Evolutionary conservation across 2,329 filamentous ascomycete genomes (phyloP).

Genomic region (Sporothrix sp.): DNA sequence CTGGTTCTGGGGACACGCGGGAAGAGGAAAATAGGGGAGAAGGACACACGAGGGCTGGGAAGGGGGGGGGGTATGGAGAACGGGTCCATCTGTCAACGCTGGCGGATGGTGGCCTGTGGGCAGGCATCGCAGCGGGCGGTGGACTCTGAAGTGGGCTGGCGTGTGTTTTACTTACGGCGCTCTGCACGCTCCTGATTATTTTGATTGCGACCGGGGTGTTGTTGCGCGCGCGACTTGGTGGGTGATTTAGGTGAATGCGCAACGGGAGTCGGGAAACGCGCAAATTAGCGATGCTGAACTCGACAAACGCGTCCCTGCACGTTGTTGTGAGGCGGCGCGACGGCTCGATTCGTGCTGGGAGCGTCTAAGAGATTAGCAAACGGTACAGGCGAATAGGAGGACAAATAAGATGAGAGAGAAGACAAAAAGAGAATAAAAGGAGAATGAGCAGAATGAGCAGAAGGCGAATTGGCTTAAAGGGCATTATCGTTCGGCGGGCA

Average conservation of each 20-base stretch:
- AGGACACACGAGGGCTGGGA: neutral
- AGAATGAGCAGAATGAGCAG: too few relatives aligned
- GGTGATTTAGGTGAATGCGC: neutral
- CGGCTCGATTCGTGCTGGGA: slow-evolving; percentile 7
- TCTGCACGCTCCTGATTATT: slow-evolving; percentile 13
- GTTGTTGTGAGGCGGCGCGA: slow-evolving; percentile 9
- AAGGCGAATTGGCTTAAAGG: too few relatives aligned
- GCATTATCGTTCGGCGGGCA: too few relatives aligned
- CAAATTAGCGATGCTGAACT: slow-evolving; percentile 31
- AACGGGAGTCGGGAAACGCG: slow-evolving; percentile 3
- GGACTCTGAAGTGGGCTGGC: slow-evolving; percentile 1
- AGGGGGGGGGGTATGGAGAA: neutral
- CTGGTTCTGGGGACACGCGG: neutral
- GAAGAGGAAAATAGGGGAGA: neutral
- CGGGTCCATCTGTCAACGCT: slow-evolving; percentile 12
- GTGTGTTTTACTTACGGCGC: slow-evolving; percentile 22
- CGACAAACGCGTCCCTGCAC: slow-evolving; percentile 23
- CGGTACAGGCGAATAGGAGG: slow-evolving; percentile 11
- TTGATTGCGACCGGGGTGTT: slow-evolving; percentile 25
- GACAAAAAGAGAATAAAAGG: too few relatives aligned
- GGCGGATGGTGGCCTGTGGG: too few relatives aligned
- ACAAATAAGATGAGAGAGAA: neutral
- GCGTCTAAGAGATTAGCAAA: too few relatives aligned
- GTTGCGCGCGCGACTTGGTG: slow-evolving; percentile 9
- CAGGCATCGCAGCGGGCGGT: too few relatives aligned